Evolutionary conservation across 2,329 filamentous ascomycete genomes (phyloP), one percentile per base, ranked within the genome.

Genomic region (Fusarium torulosum): DNA sequence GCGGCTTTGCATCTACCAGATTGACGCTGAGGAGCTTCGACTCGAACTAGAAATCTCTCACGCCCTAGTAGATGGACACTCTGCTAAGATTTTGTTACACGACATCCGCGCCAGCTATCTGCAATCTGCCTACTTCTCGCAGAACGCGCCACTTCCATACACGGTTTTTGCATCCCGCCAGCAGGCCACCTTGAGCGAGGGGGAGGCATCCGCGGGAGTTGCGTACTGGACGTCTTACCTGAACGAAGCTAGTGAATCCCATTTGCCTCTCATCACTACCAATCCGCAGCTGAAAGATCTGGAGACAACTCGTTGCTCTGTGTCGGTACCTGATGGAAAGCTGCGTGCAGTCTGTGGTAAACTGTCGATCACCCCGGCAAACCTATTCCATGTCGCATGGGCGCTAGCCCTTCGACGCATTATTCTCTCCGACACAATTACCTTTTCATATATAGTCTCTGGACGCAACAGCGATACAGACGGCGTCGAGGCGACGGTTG

Each of bases 41-140:
- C 47, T 51, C 35, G 47, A 51, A 51, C 35, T 51, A 19, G 47
- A 51, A 51, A 51, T 51, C 35, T 51, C 47, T 41, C 47, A 51
- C 21, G 47, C 47, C 37, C 25, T 51, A 31, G 47, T 51, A 41
- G 47, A 51, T 51, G 47, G 47, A 21, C 47, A 51, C 47, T 51
- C 47, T n/a, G 47, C 47, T 29, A 51, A 51, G 35, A 51, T 51
- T 23, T 51, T 51, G 25, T 27, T 51, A 31, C 47, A 51, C 35
- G 47, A 51, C n/a, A 51, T 51, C n/a, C 47, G 47, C 25, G 47
- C 47, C 15, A 51, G 35, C 37, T 51, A 51, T 51, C 19, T 51
- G 25, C 35, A 51, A 41, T 51, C 47, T 41, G 47, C 35, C n/a
- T 41, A 51, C 23, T 51, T 51, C 47, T 51, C 47, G n/a, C 47